Evolutionary conservation across 441 rosid species (phyloP).

Genomic region (Pelargonium citronellum): DNA sequence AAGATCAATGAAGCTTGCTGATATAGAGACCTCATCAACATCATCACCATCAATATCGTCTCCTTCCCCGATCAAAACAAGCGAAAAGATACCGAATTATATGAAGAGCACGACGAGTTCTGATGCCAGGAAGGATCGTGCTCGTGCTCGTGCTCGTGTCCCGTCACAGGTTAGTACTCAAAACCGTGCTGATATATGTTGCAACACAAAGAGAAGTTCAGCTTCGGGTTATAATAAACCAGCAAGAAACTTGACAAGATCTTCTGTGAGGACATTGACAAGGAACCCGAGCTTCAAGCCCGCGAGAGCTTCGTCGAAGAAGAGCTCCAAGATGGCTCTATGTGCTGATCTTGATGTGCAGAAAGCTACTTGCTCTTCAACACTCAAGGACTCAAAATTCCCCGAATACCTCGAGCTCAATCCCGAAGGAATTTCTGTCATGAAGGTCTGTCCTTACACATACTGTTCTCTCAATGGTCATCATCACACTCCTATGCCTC

Average conservation of each 20-base stretch:
- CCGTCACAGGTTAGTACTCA: not conserved
- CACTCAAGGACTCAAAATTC: constrained; percentile 72
- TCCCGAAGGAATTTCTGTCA: constrained; percentile 63
- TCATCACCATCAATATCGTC: not conserved
- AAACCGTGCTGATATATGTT: too few species aligned
- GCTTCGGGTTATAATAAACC: constrained; percentile 6
- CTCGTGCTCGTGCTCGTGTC: constrained; percentile 23
- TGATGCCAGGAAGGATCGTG: constrained; percentile 61
- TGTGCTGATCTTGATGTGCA: constrained; percentile 27
- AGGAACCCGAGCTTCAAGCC: constrained; percentile 50
- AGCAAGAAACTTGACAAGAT: constrained; percentile 24
- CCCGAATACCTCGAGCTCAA: constrained; percentile 58
- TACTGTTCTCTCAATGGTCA: constrained; percentile 92
- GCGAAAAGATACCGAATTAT: constrained; percentile 52
- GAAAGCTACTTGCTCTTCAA: constrained; percentile 68
- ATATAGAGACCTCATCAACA: not conserved
- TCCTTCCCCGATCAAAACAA: not conserved
- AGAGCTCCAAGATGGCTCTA: constrained; percentile 38
- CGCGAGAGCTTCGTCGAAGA: not conserved
- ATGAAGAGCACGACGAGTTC: constrained; percentile 86
- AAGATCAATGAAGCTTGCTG: constrained; percentile 20
- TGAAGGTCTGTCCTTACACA: constrained; percentile 70
- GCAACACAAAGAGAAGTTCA: not conserved
- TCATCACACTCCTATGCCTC: constrained; percentile 42
- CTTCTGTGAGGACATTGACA: not conserved